Conservation (phyloP, 2,329 filamentous ascomycete species). For the Didymella exigua region DNA sequence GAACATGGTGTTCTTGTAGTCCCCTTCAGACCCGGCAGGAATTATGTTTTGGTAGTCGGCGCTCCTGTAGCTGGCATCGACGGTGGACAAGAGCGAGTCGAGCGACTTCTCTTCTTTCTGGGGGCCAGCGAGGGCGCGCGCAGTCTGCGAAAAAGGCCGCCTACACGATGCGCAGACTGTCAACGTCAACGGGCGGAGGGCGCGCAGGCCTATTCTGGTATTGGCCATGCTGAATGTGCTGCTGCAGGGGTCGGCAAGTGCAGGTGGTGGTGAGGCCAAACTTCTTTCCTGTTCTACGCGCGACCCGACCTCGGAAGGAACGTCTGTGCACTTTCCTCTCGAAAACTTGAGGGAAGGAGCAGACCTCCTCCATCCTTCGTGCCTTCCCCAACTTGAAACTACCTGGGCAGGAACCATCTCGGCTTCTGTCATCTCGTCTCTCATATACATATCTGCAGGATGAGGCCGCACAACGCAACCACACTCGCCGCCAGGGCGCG, state of each 20-base stretch:
- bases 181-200: constrained; percentile 40
- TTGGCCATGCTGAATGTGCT: constrained; percentile 30
- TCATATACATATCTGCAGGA: constrained; percentile 41
- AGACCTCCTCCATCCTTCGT: constrained; percentile 31
- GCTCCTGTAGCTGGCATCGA: constrained; percentile 25
- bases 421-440: constrained; percentile 7
- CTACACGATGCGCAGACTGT: constrained; percentile 49
- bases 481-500: constrained; percentile 50
- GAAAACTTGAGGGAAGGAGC: constrained; percentile 14
- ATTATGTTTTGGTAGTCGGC: constrained; percentile 29
- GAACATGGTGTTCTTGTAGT: constrained; percentile 23
- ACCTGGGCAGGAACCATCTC: constrained; percentile 20
- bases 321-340: neutral
- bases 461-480: constrained; percentile 52
- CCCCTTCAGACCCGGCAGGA: constrained; percentile 11
- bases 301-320: constrained; percentile 3
- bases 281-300: constrained; percentile 14
- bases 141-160: constrained; percentile 43
- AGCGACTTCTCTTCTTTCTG: constrained; percentile 11
- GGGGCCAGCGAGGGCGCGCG: constrained; percentile 21
- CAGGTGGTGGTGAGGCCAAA: constrained; percentile 14
- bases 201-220: constrained; percentile 31
- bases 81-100: constrained; percentile 23
- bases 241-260: constrained; percentile 21
- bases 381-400: constrained; percentile 16